Base-by-base conservation (phyloP, 2,329 filamentous ascomycete genomes). In the Didymella sp. region DNA sequence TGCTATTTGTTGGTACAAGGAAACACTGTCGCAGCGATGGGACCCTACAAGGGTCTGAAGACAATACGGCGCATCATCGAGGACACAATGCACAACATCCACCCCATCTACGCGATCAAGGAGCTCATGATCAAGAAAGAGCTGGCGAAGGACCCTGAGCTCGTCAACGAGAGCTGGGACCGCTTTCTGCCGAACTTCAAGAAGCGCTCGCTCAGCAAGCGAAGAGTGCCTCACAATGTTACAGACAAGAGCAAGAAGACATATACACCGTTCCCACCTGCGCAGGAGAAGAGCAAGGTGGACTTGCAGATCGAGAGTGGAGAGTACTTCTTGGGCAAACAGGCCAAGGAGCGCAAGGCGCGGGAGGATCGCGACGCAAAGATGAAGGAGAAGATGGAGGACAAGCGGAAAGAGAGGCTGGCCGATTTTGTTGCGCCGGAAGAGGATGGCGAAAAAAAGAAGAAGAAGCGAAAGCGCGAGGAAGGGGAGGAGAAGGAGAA, bases 211-310 rank as follows among this genome's bases (percentile, higher is more conserved):
- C 84, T 98, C 64, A 92, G 87, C 80, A 93, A 92, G 81, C 85
- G 95, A 65, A 86, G 87, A 66, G 87, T 88, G 68, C 96, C 95
- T 0, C 86, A 86, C 82, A 92, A 91, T 72, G 88, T 99, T 73
- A 92, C 86, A 51, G 93, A 99, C 82, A 99, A 99, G 85, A 79
- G 82, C 74, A 96, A 94, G 85, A 98, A 96, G 85, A 79, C 83
- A 12, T 99, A 97, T 82, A 99, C 96, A 64, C 94, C 95, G 9
- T 99, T 99, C 87, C 95, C 95, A 45, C 95, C 95, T 6, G 86
- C 92, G 40, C 92, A 93, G 64, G 94, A 99, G 84, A 96, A 96
- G 90, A 97, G 93, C 86, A 99, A 98, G 86, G 86, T 99, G 69
- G 95, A 99, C 78, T 80, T 92, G 78, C 94, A 99, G 84, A 96